Evolutionary conservation across 495 filamentous ascomycete species (phyloP).

Genomic region (Viridothelium virens): DNA sequence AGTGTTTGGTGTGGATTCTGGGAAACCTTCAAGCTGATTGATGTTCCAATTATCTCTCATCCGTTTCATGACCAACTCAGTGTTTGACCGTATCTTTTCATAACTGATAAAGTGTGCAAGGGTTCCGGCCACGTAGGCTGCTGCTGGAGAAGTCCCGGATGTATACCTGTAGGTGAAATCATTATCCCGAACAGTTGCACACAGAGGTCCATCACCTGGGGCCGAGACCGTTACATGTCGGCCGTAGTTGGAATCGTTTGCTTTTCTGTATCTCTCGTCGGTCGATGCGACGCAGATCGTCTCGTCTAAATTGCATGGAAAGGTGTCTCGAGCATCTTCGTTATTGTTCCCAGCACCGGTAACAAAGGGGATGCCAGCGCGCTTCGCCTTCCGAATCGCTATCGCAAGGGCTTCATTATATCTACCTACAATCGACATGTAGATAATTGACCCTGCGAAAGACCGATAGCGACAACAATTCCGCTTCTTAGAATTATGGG

Average conservation of each 20-base stretch:
- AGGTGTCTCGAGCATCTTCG: background rate
- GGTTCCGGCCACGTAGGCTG: background rate
- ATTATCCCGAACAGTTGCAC: background rate
- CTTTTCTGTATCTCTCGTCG: background rate
- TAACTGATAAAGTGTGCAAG: background rate
- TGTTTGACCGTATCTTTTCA: slow-evolving; percentile 5
- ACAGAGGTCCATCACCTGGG: background rate
- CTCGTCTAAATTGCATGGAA: slow-evolving; percentile 2
- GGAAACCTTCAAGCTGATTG: background rate
- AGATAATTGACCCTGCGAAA: background rate
- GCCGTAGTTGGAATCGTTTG: background rate
- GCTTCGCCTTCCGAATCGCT: background rate
- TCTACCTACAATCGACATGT: background rate
- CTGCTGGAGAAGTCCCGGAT: background rate
- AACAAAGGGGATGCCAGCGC: background rate
- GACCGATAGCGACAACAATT: background rate
- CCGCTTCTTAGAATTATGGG: background rate
- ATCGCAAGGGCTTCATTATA: background rate
- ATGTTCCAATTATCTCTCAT: slow-evolving; percentile 3
- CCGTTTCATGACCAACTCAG: background rate
- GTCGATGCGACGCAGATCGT: background rate
- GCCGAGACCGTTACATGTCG: background rate
- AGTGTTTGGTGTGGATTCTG: background rate
- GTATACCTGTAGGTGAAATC: background rate
- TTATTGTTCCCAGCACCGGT: background rate